These are phyloP conservation scores for Alternaria sp. DNA, from an alignment of 2,329 filamentous ascomycete species.

Conservation along the genomic window DNA sequence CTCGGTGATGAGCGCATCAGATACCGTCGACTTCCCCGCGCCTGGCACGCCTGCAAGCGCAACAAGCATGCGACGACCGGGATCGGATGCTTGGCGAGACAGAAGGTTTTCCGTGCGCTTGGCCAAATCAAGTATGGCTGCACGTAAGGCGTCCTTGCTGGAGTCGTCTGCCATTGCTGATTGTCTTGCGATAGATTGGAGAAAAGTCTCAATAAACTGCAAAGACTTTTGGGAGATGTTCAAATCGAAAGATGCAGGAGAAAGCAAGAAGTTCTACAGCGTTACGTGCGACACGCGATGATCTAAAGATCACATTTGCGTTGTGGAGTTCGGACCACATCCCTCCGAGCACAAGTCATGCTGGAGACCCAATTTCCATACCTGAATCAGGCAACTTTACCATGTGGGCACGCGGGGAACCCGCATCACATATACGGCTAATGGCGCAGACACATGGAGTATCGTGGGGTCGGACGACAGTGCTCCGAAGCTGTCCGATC, in stretches of 20 bases:
- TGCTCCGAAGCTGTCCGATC: slow-evolving; percentile 24
- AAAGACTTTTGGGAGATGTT: neutral
- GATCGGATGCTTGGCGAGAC: slow-evolving; percentile 25
- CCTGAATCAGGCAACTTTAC: slow-evolving; percentile 14
- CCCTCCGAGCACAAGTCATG: slow-evolving; percentile 25
- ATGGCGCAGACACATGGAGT: slow-evolving; percentile 5
- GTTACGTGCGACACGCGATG: neutral
- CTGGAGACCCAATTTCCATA: slow-evolving; percentile 7
- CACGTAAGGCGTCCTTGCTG: slow-evolving; percentile 15
- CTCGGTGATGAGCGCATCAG: slow-evolving; percentile 29
- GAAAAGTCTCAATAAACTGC: neutral
- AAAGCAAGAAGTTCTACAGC: neutral
- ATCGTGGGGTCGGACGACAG: slow-evolving; percentile 26
- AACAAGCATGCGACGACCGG: slow-evolving; percentile 34
- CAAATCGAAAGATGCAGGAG: neutral
- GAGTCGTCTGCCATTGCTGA: slow-evolving; percentile 20
- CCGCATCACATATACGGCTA: slow-evolving; percentile 5
- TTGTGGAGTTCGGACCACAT: slow-evolving; percentile 31
- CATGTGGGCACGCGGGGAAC: slow-evolving; percentile 16
- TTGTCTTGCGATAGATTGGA: neutral
- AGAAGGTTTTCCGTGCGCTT: slow-evolving; percentile 31
- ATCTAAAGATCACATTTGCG: neutral
- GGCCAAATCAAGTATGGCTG: slow-evolving; percentile 28
- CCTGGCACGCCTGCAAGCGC: slow-evolving; percentile 40
- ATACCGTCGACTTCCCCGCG: slow-evolving; percentile 39